Evolutionary conservation across 1,284 basidiomycete species (phyloP).

Genomic region (Fomes fomentarius): DNA sequence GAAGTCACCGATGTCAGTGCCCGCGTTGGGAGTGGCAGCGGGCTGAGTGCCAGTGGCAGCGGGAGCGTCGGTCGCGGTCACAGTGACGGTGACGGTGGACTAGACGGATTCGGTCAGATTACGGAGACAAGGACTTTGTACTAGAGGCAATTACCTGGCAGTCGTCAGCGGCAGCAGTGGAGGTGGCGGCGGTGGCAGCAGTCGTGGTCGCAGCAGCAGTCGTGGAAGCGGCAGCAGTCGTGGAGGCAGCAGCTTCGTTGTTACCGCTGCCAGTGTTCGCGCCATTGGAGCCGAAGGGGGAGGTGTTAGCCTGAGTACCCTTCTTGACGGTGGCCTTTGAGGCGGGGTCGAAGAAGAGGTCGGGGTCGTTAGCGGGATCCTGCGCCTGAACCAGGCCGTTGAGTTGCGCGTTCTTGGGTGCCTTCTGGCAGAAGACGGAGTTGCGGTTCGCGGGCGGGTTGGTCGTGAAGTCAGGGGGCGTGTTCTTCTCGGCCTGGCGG

Average conservation of each 20-base stretch:
- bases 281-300: slow-evolving; percentile 42
- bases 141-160: slow-evolving; percentile 22
- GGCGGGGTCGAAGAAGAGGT: slow-evolving; percentile 62
- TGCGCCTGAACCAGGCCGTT: slow-evolving; percentile 45
- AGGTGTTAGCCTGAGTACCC: slow-evolving; percentile 58
- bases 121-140: not conserved
- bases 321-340: slow-evolving; percentile 43
- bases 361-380: slow-evolving; percentile 42
- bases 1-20: slow-evolving; percentile 47
- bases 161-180: slow-evolving; percentile 23
- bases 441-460: slow-evolving; percentile 51
- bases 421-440: slow-evolving; percentile 45
- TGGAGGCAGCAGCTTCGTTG: not conserved
- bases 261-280: slow-evolving; percentile 15
- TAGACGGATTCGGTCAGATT: slow-evolving; percentile 4
- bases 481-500: slow-evolving; percentile 65
- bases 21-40: slow-evolving; percentile 27
- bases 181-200: not conserved
- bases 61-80: slow-evolving; percentile 28
- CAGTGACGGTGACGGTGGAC: slow-evolving; percentile 23
- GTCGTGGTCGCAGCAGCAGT: slow-evolving; percentile 13
- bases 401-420: slow-evolving; percentile 41
- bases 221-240: not conserved
- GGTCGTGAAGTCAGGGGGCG: slow-evolving; percentile 59
- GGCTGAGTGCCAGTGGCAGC: slow-evolving; percentile 21